Base-by-base conservation (phyloP, 75 land plant species). In the Picea glauca region DNA sequence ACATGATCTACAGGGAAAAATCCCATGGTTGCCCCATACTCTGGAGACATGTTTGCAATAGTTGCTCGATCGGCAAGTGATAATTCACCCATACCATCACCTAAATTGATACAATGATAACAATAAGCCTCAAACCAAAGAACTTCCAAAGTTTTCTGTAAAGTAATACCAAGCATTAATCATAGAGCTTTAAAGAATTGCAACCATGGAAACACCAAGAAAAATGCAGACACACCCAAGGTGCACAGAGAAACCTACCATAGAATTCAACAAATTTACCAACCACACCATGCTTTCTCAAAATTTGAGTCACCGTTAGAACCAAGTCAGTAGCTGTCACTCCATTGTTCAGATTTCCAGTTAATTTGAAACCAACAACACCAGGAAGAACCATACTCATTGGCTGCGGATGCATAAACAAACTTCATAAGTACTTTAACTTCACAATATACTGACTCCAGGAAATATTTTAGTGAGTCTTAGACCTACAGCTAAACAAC, bases 311-410 rank as follows among this genome's bases (percentile, higher is more conserved):
- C 35, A 91, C 93, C 59, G 97, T 94, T 46, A 94, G 77, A 75
- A 94, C 97, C 84, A 94, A 77, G 80, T 94, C 97, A 57, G 97
- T 94, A 56, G 97, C 97, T 62, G 97, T 94, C 18, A 94, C 95
- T 73, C 97, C 97, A 62, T 88, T 84, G 20, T 79, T 80, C 60
- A 94, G 81, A 67, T 87, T 92, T 50, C 97, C 97, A 81, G 76
- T 82, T 59, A 94, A 83, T 85, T 90, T 92, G 76, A 94, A 94
- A 17, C 97, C 97, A 78, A 94, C 97, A 76, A 94, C 97, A 57
- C 93, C 94, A 13, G 97, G 97, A 58, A 94, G 86, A n/a, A 94
- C 97, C 97, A 94, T 94, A 79, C 94, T 92, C 97, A 94, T 92
- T 18, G 97, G 95, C 97, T 94, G 91, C 78, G 68, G 67, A 77